These are phyloP conservation scores for Trichoderma sp. DNA, from an alignment of 2,329 filamentous ascomycete species.

Conservation along the genomic window DNA sequence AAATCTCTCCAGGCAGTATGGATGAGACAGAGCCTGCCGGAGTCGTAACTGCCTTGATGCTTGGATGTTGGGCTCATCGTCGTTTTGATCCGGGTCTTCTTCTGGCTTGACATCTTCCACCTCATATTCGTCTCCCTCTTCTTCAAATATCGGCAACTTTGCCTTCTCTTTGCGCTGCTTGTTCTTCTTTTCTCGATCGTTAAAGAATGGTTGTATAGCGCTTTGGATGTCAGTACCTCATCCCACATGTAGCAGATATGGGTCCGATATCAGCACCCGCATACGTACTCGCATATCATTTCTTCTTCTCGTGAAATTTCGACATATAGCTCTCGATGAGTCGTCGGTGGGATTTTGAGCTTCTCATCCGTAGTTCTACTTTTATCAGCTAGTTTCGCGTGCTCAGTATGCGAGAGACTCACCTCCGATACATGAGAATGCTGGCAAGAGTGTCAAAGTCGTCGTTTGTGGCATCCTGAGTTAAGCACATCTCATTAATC, in stretches of 20 bases:
- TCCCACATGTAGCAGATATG: too few relatives aligned
- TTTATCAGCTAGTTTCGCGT: background rate
- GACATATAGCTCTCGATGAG: conserved; percentile 25
- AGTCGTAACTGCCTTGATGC: background rate
- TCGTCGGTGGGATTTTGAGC: conserved; percentile 25
- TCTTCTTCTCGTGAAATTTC: conserved; percentile 29
- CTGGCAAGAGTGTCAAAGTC: conserved; percentile 25
- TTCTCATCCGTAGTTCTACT: conserved; percentile 22
- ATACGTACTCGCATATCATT: conserved; percentile 28
- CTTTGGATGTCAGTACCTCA: too few relatives aligned
- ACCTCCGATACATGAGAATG: conserved; percentile 31
- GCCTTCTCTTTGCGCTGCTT: too few relatives aligned
- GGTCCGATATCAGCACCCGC: too few relatives aligned
- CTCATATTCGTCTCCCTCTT: background rate
- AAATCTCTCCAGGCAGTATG: conserved; percentile 29
- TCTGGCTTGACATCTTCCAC: background rate
- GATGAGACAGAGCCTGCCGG: conserved; percentile 29
- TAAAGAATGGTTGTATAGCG: too few relatives aligned
- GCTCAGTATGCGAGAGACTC: background rate
- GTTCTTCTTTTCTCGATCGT: too few relatives aligned
- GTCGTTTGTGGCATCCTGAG: conserved; percentile 17
- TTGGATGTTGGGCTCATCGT: background rate
- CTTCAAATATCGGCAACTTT: too few relatives aligned
- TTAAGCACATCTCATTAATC: background rate
- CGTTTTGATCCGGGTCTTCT: background rate